Evolutionary conservation across 2,329 filamentous ascomycete genomes (phyloP), one percentile per base, ranked within the genome.

Genomic region (Fusarium proliferatum): DNA sequence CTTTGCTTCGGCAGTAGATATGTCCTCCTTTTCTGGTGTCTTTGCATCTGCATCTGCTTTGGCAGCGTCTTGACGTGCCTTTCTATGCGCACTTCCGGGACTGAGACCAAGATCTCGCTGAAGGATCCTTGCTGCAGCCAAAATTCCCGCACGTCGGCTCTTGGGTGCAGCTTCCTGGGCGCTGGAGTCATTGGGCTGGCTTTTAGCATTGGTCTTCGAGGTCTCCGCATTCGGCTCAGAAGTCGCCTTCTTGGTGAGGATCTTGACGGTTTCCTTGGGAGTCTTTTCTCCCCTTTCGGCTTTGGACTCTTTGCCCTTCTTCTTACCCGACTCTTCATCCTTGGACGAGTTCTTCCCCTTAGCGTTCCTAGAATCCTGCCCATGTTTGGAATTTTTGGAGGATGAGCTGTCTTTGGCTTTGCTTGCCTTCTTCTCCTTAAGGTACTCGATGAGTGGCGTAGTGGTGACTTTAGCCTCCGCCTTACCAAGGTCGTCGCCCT

Each of bases 371-470:
- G 86, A 85, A 43, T 92, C 82, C 66, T 91, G 86, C 67, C 88
- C 82, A 65, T 91, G 86, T 78, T 92, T 92, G 45, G 88, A 86
- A 26, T 75, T 78, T 67, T 82, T 83, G 10, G 79, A 77, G 5
- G 79, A 76, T 7, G 76, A 65, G 39, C 84, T 84, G 64, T 92
- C 90, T 76, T 91, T 91, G 26, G 81, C 84, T 79, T 89, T 91
- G 72, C 90, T 94, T 19, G 94, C 94, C 84, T 97, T 98, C 84
- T 97, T 97, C 81, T 98, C 95, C 74, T 93, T 93, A 41, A 98
- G 87, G 74, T 92, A 97, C 79, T 98, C 94, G 61, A 98, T 93
- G 59, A 99, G 84, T 0, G 96, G 96, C 1, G 96, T 98, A 1
- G 92, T 95, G 30, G 90, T 94, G 55, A 93, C 87, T 78, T 94